Base-by-base conservation (phyloP, 306 rosid species). In the Lagenaria siceraria region DNA sequence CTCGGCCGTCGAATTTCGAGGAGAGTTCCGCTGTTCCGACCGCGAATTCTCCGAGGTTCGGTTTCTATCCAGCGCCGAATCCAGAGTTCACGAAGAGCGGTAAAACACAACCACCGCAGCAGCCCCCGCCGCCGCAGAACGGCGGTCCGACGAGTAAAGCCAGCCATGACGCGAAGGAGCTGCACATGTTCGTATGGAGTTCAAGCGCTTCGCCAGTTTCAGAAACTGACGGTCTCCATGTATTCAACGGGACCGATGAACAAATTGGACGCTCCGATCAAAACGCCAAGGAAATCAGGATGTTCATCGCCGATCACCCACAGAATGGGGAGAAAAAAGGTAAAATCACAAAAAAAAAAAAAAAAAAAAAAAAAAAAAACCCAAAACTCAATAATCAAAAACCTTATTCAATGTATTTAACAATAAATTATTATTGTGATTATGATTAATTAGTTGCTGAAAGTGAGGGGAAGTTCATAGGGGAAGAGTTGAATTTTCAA, bases 171-270 rank as follows among this genome's bases (percentile, higher is more conserved):
- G 97, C 94, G 10, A 93, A 93, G 77, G 98, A 93, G 87, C 95
- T 93, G 5, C 98, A 93, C 76, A 90, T 93, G 98, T 93, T 90
- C 19, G 98, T 93, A 18, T 93, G 98, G 98, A 93, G 98, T 84
- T 90, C 98, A 0, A 90, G 97, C 25, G 87, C 85, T 0, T 93
- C 98, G 0, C 97, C 98, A 15, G 98, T 89, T 65, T 92, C 98
- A 0, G 97, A 96, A 46, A 83, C 80, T 1, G 90, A 90, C 0
- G 96, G 98, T 18, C 90, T 91, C 70, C 96, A 88, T n/a, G 97
- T 89, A 0, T 89, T 92, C 14, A 86, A 89, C 4, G 88, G 80
- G 51, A 1, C 14, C 18, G 61, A 48, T 7, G 80, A 65, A 9
- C 80, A 78, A 49, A 21, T 22, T 8, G 65, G 36, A 21, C 75